These are phyloP conservation scores for Citrus inodora DNA, from an alignment of 345 rosid genomes.

Conservation along the genomic window DNA sequence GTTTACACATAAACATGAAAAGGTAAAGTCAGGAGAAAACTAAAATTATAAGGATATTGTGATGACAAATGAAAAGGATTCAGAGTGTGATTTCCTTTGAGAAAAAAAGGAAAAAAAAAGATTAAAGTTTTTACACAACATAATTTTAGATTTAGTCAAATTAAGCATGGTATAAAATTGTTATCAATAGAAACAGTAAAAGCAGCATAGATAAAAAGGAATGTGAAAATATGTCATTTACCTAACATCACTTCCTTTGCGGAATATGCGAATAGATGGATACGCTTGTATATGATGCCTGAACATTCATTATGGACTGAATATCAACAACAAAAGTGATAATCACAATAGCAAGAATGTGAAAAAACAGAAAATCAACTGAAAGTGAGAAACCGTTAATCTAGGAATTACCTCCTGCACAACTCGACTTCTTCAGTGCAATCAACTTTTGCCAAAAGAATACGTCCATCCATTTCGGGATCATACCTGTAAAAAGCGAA, in stretches of 20 bases:
- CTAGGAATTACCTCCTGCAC: conserved; percentile 71
- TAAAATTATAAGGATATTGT: neutral
- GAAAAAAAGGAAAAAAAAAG: no score
- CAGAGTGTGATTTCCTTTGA: neutral
- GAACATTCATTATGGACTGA: conserved; percentile 20
- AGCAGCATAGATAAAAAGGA: neutral
- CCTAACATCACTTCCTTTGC: conserved; percentile 90
- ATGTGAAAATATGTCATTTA: conserved; percentile 21
- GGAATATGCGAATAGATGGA: conserved; percentile 98
- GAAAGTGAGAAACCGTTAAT: conserved; percentile 14
- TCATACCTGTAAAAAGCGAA: conserved; percentile 61
- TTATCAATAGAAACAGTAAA: neutral
- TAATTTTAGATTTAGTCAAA: neutral
- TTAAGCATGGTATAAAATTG: neutral
- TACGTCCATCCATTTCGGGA: conserved; percentile 89
- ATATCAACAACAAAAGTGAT: conserved; percentile 5
- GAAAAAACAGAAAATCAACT: conserved; percentile 3
- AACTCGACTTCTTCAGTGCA: conserved; percentile 78
- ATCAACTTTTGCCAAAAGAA: conserved; percentile 82
- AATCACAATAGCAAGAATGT: neutral
- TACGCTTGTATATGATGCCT: conserved; percentile 97
- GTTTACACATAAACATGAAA: no score
- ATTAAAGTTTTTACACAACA: no score
- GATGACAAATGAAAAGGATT: neutral
- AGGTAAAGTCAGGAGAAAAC: neutral